These are phyloP conservation scores for Psilocybe cubensis DNA, from an alignment of 768 basidiomycete genomes.

Conservation along the genomic window DNA sequence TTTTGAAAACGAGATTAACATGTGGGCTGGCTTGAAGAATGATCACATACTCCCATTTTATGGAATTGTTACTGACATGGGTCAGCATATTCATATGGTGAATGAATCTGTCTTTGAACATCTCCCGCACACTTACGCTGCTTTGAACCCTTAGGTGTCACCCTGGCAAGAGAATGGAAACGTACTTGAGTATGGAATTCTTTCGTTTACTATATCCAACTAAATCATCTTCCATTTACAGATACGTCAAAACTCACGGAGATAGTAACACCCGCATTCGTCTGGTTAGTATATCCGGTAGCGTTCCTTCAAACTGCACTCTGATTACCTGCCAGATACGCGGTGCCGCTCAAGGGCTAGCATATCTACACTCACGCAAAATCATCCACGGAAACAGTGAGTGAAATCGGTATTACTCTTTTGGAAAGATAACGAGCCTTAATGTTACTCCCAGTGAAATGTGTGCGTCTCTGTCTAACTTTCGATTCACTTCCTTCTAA, in stretches of 20 bases:
- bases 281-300: slow-evolving; percentile 38
- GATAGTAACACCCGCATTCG: slow-evolving; percentile 42
- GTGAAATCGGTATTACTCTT: slow-evolving; percentile 25
- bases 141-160: slow-evolving; percentile 40
- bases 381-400: slow-evolving; percentile 66
- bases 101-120: slow-evolving; percentile 4
- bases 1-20: slow-evolving; percentile 56
- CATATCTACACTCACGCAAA: slow-evolving; percentile 54
- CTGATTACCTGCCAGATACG: slow-evolving; percentile 37
- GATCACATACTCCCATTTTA: slow-evolving; percentile 59
- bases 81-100: slow-evolving; percentile 53
- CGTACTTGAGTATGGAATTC: slow-evolving; percentile 46
- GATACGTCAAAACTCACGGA: slow-evolving; percentile 42
- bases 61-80: slow-evolving; percentile 58
- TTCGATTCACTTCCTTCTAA: neutral
- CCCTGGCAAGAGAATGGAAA: slow-evolving; percentile 67
- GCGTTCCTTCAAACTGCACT: neutral
- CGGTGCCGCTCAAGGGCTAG: slow-evolving; percentile 59
- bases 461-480: slow-evolving; percentile 42
- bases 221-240: slow-evolving; percentile 19
- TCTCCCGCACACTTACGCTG: neutral
- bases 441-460: slow-evolving; percentile 49
- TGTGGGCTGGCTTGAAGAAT: slow-evolving; percentile 56
- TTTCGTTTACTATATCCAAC: neutral
- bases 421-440: neutral